Conservation (phyloP, 2,329 filamentous ascomycete species). For the Hypoxylon sp. region DNA sequence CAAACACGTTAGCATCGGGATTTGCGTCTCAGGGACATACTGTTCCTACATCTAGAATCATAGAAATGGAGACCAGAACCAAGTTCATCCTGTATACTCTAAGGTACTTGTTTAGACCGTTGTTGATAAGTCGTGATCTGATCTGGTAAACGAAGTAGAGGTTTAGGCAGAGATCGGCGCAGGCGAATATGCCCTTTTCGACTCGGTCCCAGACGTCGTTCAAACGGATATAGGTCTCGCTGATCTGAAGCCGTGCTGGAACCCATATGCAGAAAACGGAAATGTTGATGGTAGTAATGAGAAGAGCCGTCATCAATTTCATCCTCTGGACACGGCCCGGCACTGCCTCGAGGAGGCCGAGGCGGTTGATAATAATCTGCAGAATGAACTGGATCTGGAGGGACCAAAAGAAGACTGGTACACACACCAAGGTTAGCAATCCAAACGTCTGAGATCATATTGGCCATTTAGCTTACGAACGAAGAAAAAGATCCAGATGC, state of each 20-base stretch:
- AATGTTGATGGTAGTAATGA: slow-evolving; percentile 64
- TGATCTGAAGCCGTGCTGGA: slow-evolving; percentile 54
- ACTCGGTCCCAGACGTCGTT: slow-evolving; percentile 65
- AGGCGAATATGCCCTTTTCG: slow-evolving; percentile 63
- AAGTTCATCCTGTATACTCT: slow-evolving; percentile 63
- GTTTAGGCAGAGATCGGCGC: slow-evolving; percentile 64
- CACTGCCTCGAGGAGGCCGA: slow-evolving; percentile 57
- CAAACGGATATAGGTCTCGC: slow-evolving; percentile 52
- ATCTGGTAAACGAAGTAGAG: slow-evolving; percentile 63
- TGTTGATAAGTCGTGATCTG: slow-evolving; percentile 59
- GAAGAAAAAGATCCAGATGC: slow-evolving; percentile 12
- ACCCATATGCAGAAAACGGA: slow-evolving; percentile 67
- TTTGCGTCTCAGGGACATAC: too few species aligned
- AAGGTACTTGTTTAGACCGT: slow-evolving; percentile 63
- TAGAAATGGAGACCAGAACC: slow-evolving; percentile 61
- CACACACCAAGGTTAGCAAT: background rate
- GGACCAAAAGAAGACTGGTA: slow-evolving; percentile 56
- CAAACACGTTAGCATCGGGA: background rate
- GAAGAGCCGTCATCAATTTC: slow-evolving; percentile 59
- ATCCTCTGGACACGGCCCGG: slow-evolving; percentile 50
- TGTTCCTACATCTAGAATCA: slow-evolving; percentile 60
- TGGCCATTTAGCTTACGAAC: background rate
- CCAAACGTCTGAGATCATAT: too few species aligned
- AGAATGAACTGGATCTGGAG: slow-evolving; percentile 63
- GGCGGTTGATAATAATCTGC: slow-evolving; percentile 68